Evolutionary conservation across 2,329 filamentous ascomycete species (phyloP).

Genomic region (Nakataea oryzae): DNA sequence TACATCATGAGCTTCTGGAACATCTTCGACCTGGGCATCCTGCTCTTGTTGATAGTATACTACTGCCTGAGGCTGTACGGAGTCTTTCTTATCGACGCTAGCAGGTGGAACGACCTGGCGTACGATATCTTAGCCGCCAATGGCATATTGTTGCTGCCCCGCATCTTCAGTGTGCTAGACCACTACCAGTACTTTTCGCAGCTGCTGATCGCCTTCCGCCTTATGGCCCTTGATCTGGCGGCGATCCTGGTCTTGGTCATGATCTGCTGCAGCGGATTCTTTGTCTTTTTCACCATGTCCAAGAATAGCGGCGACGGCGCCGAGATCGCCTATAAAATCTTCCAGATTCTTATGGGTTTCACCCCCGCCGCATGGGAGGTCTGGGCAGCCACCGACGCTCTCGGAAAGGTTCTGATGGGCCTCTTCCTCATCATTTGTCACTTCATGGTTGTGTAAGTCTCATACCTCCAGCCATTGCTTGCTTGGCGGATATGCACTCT

Average conservation of each 20-base stretch:
- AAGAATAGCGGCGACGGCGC: slow-evolving; percentile 58
- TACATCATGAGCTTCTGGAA: slow-evolving; percentile 99
- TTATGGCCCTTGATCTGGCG: slow-evolving; percentile 85
- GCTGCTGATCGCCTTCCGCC: slow-evolving; percentile 81
- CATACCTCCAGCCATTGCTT: not conserved
- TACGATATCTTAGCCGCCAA: slow-evolving; percentile 93
- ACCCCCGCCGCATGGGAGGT: slow-evolving; percentile 92
- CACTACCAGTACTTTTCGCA: slow-evolving; percentile 96
- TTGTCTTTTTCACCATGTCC: slow-evolving; percentile 85
- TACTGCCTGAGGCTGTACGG: slow-evolving; percentile 85
- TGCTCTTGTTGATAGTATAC: slow-evolving; percentile 77
- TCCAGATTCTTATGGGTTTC: slow-evolving; percentile 93
- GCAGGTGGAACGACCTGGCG: slow-evolving; percentile 69
- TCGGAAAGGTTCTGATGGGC: slow-evolving; percentile 67
- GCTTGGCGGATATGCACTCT: too few relatives aligned
- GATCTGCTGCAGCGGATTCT: slow-evolving; percentile 87
- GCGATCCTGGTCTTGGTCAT: slow-evolving; percentile 77
- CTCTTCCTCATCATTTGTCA: slow-evolving; percentile 90
- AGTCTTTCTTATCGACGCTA: slow-evolving; percentile 67
- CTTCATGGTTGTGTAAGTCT: slow-evolving; percentile 68
- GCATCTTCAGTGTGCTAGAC: slow-evolving; percentile 85
- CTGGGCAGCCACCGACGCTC: slow-evolving; percentile 66
- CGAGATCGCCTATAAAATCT: slow-evolving; percentile 79
- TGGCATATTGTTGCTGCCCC: slow-evolving; percentile 78
- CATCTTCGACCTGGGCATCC: slow-evolving; percentile 82